A percentile compares a stretch with the other conserved stretches of the same genome.
These are phyloP conservation scores for Pythium guiyangense DNA, from an alignment of 352 stramenopile species.

Conservation along the genomic window DNA sequence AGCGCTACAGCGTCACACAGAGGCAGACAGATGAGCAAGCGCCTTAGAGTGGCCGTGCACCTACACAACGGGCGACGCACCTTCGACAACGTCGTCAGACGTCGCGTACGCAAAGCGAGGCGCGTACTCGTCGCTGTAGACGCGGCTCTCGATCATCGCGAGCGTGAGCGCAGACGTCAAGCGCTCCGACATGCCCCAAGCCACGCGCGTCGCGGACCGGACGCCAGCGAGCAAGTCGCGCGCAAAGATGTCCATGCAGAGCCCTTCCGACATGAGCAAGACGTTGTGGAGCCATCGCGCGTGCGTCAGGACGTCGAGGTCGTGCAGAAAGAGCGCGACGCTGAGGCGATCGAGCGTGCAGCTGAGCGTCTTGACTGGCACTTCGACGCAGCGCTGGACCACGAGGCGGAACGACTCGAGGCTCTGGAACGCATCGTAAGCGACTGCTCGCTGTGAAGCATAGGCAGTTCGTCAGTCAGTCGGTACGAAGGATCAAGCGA, in stretches of 20 bases:
- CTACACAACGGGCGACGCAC: constrained; percentile 15
- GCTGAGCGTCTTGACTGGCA: constrained; percentile 32
- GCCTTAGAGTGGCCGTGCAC: too few relatives aligned
- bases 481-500: background rate
- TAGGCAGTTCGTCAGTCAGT: background rate
- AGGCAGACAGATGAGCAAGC: background rate
- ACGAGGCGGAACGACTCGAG: constrained; percentile 36
- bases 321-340: constrained; percentile 33
- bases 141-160: constrained; percentile 51
- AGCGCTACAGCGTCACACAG: constrained; percentile 18
- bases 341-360: constrained; percentile 43
- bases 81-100: constrained; percentile 27
- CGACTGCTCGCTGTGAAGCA: background rate
- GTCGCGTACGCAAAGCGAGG: constrained; percentile 48
- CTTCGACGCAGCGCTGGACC: constrained; percentile 29
- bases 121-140: constrained; percentile 15
- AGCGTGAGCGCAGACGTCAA: constrained; percentile 47
- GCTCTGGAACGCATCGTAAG: background rate
- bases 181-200: constrained; percentile 38
- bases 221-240: constrained; percentile 49
- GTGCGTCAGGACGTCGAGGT: constrained; percentile 41
- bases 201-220: constrained; percentile 33
- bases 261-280: constrained; percentile 67
- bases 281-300: constrained; percentile 57
- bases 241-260: constrained; percentile 70